These are phyloP conservation scores for Suillus clintonianus DNA, from an alignment of 768 basidiomycete species.

Conservation along the genomic window DNA sequence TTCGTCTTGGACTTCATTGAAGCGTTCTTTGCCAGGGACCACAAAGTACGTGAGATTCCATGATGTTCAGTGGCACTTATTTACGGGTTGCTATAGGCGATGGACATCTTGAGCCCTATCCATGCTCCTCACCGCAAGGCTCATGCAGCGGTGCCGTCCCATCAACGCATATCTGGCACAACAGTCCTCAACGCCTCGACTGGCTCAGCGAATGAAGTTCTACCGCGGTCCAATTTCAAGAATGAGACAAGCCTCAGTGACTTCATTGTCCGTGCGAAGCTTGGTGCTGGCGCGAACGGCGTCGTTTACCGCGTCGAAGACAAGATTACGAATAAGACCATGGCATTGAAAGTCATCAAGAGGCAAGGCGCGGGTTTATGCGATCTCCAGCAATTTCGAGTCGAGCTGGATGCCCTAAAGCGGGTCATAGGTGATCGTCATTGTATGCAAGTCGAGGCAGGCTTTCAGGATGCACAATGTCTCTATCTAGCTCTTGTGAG, in stretches of 20 bases:
- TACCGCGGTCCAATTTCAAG: neutral
- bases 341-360: conserved; percentile 13
- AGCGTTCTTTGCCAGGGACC: neutral
- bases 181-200: neutral
- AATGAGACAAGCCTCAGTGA: neutral
- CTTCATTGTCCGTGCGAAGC: conserved; percentile 1
- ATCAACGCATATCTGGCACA: neutral
- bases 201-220: neutral
- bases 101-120: conserved; percentile 3
- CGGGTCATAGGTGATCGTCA: conserved; percentile 8
- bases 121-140: neutral
- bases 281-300: conserved; percentile 8
- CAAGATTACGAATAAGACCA: conserved; percentile 1
- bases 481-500: conserved; percentile 14
- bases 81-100: neutral
- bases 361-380: neutral
- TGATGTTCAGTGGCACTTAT: neutral
- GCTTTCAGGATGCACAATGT: conserved; percentile 13
- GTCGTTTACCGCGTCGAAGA: conserved; percentile 9
- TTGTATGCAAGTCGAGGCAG: conserved; percentile 9
- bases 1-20: neutral
- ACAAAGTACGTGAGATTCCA: neutral
- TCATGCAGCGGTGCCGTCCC: neutral
- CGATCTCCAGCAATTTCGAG: neutral
- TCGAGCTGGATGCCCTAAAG: conserved; percentile 8